Evolutionary conservation across 164 flowering plant genomes (phyloP).

Genomic region (Warburgia ugandensis): DNA sequence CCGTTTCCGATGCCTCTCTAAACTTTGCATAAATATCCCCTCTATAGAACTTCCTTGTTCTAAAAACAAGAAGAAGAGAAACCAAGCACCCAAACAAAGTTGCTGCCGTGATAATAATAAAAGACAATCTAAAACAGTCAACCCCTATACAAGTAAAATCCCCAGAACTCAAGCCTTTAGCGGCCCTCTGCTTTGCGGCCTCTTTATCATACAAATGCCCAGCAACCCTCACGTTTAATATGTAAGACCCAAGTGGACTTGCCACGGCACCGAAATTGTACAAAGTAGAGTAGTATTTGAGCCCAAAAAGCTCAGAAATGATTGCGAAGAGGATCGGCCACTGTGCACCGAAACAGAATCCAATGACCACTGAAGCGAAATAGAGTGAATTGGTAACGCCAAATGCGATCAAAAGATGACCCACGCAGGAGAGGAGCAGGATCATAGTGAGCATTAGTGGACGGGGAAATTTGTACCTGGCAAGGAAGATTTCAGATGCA

Average conservation of each 20-base stretch:
- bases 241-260: constrained; percentile 50
- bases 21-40: constrained; percentile 57
- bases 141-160: constrained; percentile 50
- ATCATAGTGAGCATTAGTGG: constrained; percentile 38
- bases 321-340: constrained; percentile 47
- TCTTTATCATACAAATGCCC: constrained; percentile 46
- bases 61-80: constrained; percentile 37
- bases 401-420: constrained; percentile 53
- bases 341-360: constrained; percentile 53
- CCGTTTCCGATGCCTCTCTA: not conserved
- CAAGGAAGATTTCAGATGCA: constrained; percentile 35
- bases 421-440: constrained; percentile 35
- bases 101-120: constrained; percentile 35
- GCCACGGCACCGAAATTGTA: constrained; percentile 51
- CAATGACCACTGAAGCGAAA: constrained; percentile 44
- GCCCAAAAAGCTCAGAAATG: constrained; percentile 59
- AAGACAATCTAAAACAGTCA: constrained; percentile 35
- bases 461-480: constrained; percentile 41
- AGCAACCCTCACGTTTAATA: constrained; percentile 42
- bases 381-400: constrained; percentile 33
- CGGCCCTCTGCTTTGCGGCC: constrained; percentile 41
- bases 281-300: constrained; percentile 56
- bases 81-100: constrained; percentile 39
- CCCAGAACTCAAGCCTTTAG: constrained; percentile 15
- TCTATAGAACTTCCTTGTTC: constrained; percentile 45